These are phyloP conservation scores for Magnusiomyces magnusii DNA, from an alignment of 1,139 yeast species.

Conservation along the genomic window DNA sequence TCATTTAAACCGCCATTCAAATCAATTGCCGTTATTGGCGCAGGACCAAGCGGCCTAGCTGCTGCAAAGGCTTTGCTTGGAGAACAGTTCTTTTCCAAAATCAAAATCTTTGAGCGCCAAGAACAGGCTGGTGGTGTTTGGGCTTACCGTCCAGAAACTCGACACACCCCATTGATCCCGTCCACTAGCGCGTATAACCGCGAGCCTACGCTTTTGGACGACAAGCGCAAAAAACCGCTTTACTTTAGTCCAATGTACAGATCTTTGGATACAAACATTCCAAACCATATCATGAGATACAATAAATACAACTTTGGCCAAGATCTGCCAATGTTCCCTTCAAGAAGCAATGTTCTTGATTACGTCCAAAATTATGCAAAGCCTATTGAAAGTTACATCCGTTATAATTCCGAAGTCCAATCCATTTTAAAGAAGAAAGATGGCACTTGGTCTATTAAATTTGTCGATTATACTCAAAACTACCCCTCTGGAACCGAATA, in stretches of 20 bases:
- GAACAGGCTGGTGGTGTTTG: constrained; percentile 47
- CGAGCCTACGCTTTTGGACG: constrained; percentile 19
- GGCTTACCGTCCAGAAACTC: constrained; percentile 25
- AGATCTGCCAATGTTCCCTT: constrained; percentile 44
- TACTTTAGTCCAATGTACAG: constrained; percentile 44
- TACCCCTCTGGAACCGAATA: constrained; percentile 15
- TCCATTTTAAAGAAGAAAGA: constrained; percentile 25
- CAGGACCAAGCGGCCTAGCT: constrained; percentile 63
- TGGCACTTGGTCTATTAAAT: constrained; percentile 41
- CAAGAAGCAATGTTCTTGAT: constrained; percentile 41
- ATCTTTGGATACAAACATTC: constrained; percentile 55
- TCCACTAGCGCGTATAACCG: constrained; percentile 19
- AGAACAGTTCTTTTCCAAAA: constrained; percentile 39
- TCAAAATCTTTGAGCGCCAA: constrained; percentile 48
- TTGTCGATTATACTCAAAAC: constrained; percentile 17
- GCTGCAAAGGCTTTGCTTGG: constrained; percentile 46
- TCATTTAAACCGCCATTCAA: constrained; percentile 6
- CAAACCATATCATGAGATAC: constrained; percentile 50
- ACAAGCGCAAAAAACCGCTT: constrained; percentile 15
- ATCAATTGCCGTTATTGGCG: constrained; percentile 41
- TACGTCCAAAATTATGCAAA: constrained; percentile 43
- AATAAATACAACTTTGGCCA: constrained; percentile 42
- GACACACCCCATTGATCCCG: constrained; percentile 21
- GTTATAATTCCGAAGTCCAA: constrained; percentile 38
- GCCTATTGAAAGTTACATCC: constrained; percentile 32